Conservation (phyloP, 169 alveolate genomes). For the Plasmodium inui region DNA sequence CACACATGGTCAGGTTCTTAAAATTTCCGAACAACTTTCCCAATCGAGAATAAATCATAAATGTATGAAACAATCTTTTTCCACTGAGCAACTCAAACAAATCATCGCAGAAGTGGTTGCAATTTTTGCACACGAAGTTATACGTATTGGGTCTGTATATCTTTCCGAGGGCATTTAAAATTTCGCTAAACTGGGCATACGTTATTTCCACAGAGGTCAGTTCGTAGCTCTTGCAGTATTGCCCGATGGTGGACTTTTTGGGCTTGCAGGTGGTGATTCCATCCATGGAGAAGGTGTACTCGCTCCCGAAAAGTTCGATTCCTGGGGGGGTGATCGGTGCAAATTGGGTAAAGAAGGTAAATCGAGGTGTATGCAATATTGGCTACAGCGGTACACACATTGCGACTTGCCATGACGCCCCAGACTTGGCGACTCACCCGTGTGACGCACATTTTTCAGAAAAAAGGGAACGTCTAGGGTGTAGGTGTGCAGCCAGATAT, state of each 20-base stretch:
- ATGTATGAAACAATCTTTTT: constrained; percentile 57
- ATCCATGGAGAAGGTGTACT: constrained; percentile 72
- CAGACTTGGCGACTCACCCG: constrained; percentile 38
- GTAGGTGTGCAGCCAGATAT: constrained; percentile 62
- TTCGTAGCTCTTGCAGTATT: constrained; percentile 56
- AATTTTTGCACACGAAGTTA: constrained; percentile 66
- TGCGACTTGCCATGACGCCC: neutral
- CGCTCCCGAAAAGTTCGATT: constrained; percentile 64
- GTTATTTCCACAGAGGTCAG: constrained; percentile 33
- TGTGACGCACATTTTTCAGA: constrained; percentile 76
- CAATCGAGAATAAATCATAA: constrained; percentile 70
- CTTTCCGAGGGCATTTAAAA: constrained; percentile 69
- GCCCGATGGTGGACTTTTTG: constrained; percentile 38
- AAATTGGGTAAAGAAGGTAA: neutral
- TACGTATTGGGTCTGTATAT: constrained; percentile 71
- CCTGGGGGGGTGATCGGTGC: neutral
- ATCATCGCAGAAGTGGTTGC: constrained; percentile 75
- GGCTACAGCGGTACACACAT: neutral
- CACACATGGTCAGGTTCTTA: constrained; percentile 54
- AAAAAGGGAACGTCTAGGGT: constrained; percentile 72
- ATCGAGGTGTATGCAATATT: neutral
- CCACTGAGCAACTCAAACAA: constrained; percentile 67
- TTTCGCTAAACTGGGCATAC: constrained; percentile 40
- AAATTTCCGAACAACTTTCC: constrained; percentile 53
- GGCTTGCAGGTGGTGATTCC: constrained; percentile 66